Evolutionary conservation across 495 filamentous ascomycete species (phyloP), one percentile per base, ranked within the genome.

Genomic region (Aspergillus leporis): DNA sequence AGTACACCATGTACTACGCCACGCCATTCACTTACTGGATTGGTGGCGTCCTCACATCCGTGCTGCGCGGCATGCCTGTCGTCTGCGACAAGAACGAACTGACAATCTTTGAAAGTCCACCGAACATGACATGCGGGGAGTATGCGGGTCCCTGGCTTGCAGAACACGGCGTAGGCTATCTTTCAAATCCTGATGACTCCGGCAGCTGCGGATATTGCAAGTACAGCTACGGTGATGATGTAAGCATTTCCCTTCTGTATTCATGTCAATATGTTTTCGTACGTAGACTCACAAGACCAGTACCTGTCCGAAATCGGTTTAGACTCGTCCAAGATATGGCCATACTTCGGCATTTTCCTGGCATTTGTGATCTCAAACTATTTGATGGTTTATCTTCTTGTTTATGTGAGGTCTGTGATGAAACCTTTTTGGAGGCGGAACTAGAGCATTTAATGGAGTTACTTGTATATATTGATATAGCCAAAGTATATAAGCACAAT

Each of bases 1-100:
- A 84, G 12, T 82, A 81, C 14, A 92, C 89, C 78, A 80, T 94
- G 55, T 93, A 93, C 76, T 78, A 92, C 59, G 77, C 91, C 3
- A 87, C 91, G 53, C 92, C 92, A 0, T 95, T 96, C 73, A 93
- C 89, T 0, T 87, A 91, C 23, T 85, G 95, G 50, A 89, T 97
- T 64, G 80, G 85, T 21, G 91, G 90, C 25, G 89, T 91, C 55
- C 78, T 93, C 3, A 82, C 85, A 0, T 89, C 89, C 0, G 89
- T 90, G 45, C 78, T 93, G 7, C 85, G 87, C 62, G 80, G 78
- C 0, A 72, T 82, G 25, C 69, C 78, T 0, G 89, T 93, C 0
- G 60, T 76, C 22, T 93, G 90, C 67, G 65, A 66, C 0, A 55
- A 70, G 10, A 52, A 59, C 21, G 90, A 93, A 65, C 75, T 89